Evolutionary conservation across 1,284 basidiomycete species (phyloP), one percentile per base, ranked within the genome.

Genomic region (Sparassis latifolia): DNA sequence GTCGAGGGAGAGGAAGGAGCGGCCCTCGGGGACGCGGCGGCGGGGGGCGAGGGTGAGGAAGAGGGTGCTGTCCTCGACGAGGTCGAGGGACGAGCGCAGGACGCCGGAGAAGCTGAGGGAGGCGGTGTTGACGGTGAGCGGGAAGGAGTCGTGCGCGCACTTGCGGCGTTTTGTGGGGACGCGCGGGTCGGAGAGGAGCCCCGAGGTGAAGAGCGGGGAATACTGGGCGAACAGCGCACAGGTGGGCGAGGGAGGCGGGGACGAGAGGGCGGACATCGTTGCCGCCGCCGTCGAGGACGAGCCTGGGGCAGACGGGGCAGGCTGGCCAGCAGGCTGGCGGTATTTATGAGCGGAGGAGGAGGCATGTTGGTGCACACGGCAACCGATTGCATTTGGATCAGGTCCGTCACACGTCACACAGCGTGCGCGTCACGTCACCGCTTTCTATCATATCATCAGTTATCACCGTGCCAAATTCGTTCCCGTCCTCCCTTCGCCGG

Each of bases 191-290:
- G 44, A 42, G 52, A 78, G 66, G 27, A 82, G 71, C 47, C 80
- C 80, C n/a, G 77, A 77, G 6, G 75, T 80, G 73, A 82, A 82
- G 64, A 82, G 78, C 32, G 77, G 70, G 1, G 78, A 80, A 58
- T 82, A 82, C 53, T 69, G 64, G 1, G 64, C 62, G 51, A 69
- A 66, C 60, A 62, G 62, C 5, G 33, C 20, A n/a, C 42, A 10
- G 28, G 49, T 44, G 28, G 42, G 12, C 30, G 48, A 40, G 12
- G 29, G 30, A 27, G 48, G 42, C 42, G 37, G 31, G 32, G 4
- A 38, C 31, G 47, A 32, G 37, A 20, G 20, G 20, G 20, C 20
- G 20, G 20, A 20, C 20, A 20, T 20, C 20, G 20, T 20, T 20
- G 20, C 20, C 20, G 20, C 20, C 20, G 20, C 20, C 20, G 20